Conservation (phyloP, 306 rosid species). For the Cajanus cajan region DNA sequence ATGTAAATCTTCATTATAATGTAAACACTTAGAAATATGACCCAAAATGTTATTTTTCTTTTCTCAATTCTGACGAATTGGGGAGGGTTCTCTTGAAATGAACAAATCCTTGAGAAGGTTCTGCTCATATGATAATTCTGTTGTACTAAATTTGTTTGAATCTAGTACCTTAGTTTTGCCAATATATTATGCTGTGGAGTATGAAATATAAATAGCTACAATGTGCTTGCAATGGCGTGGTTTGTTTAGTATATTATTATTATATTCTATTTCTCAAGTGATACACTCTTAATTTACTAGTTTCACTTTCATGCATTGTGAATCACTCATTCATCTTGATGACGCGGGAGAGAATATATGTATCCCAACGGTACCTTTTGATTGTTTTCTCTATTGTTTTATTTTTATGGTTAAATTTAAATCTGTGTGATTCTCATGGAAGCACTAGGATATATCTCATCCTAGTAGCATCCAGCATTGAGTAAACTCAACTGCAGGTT, state of each 20-base stretch:
- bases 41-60: background rate
- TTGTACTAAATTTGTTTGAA: background rate
- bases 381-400: no score
- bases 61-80: background rate
- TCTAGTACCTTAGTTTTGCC: background rate
- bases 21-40: background rate
- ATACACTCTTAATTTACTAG: background rate
- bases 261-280: background rate
- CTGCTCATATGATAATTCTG: constrained; percentile 3
- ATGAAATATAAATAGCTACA: background rate
- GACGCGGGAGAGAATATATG: constrained; percentile 14
- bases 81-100: background rate
- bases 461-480: no score
- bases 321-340: constrained; percentile 20
- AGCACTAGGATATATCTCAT: no score
- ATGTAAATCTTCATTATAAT: background rate
- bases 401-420: no score
- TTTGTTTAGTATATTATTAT: constrained; percentile 2
- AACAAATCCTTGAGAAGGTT: constrained; percentile 3
- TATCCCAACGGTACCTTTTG: no score
- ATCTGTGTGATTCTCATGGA: no score
- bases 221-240: background rate
- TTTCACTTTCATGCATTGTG: background rate
- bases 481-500: no score
- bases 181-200: background rate